Percentiles rank a stretch among this genome's conserved stretches.
Conservation (phyloP, 805 yeast species). For the Ogataea degrootiae region DNA sequence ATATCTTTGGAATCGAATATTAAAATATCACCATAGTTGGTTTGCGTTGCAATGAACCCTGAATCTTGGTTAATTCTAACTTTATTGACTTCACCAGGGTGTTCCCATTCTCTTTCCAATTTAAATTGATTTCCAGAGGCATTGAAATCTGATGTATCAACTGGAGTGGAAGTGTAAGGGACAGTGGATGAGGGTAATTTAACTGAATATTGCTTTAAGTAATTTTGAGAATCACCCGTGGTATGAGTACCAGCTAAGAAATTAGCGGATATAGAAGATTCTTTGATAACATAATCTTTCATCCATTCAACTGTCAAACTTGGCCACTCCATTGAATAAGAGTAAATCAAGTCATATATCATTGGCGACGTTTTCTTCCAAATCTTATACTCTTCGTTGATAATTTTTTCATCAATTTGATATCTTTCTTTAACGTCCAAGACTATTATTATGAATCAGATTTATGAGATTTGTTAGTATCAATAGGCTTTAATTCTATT, state of each 20-base stretch:
- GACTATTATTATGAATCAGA: conserved; percentile 5
- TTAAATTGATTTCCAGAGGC: conserved; percentile 35
- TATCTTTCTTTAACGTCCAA: conserved; percentile 32
- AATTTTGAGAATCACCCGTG: conserved; percentile 36
- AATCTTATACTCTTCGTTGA: conserved; percentile 71
- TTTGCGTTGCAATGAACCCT: conserved; percentile 48
- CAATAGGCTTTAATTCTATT: conserved; percentile 6
- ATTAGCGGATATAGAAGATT: conserved; percentile 15
- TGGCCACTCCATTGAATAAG: conserved; percentile 66
- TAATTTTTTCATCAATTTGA: conserved; percentile 54
- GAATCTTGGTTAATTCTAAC: conserved; percentile 50
- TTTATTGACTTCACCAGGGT: conserved; percentile 63
- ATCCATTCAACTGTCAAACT: conserved; percentile 68
- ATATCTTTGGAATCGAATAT: conserved; percentile 33
- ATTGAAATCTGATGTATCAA: conserved; percentile 15
- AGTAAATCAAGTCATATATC: conserved; percentile 67
- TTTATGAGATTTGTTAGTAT: not conserved
- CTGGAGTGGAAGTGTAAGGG: conserved; percentile 22
- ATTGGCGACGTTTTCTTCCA: conserved; percentile 87
- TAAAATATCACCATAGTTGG: conserved; percentile 46
- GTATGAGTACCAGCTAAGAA: conserved; percentile 47
- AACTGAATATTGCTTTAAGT: conserved; percentile 40
- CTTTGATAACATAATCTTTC: conserved; percentile 34
- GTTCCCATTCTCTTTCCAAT: conserved; percentile 48
- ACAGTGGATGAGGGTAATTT: conserved; percentile 48